These are phyloP conservation scores for Corynascus novoguineensis DNA, from an alignment of 495 filamentous ascomycete species.

Conservation along the genomic window DNA sequence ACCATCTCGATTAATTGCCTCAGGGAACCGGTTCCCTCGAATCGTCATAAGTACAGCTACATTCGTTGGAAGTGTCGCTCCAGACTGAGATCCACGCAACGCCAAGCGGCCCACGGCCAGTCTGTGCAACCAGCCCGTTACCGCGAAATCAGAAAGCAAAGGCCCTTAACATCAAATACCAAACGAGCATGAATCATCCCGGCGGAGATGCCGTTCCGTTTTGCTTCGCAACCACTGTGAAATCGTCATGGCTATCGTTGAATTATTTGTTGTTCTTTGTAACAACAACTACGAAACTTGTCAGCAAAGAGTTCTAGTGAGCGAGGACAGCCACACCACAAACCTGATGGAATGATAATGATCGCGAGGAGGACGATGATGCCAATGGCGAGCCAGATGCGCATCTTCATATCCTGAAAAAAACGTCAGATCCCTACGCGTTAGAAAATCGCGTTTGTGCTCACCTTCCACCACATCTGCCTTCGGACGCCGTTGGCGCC, in stretches of 20 bases:
- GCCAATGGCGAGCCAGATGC: slow-evolving; percentile 85
- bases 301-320: background rate
- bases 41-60: slow-evolving; percentile 39
- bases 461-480: slow-evolving; percentile 65
- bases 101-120: slow-evolving; percentile 18
- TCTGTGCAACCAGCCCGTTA: slow-evolving; percentile 20
- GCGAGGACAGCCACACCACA: slow-evolving; percentile 17
- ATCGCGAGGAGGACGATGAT: slow-evolving; percentile 84
- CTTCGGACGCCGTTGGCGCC: slow-evolving; percentile 94
- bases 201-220: slow-evolving; percentile 30
- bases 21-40: slow-evolving; percentile 29
- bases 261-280: slow-evolving; percentile 27
- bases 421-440: background rate
- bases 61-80: slow-evolving; percentile 19
- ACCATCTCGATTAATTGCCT: slow-evolving; percentile 36
- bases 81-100: slow-evolving; percentile 20
- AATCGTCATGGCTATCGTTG: slow-evolving; percentile 20
- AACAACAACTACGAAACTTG: slow-evolving; percentile 27
- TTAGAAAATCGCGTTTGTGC: background rate
- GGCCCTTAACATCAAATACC: slow-evolving; percentile 28
- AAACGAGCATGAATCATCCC: slow-evolving; percentile 24
- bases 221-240: slow-evolving; percentile 15
- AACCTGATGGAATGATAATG: slow-evolving; percentile 88
- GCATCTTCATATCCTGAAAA: slow-evolving; percentile 90
- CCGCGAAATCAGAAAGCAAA: slow-evolving; percentile 30